phyloP scores from a whole-genome alignment of 2,329 filamentous ascomycete genomes.

The Dothiorella sarmentorum region DNA sequence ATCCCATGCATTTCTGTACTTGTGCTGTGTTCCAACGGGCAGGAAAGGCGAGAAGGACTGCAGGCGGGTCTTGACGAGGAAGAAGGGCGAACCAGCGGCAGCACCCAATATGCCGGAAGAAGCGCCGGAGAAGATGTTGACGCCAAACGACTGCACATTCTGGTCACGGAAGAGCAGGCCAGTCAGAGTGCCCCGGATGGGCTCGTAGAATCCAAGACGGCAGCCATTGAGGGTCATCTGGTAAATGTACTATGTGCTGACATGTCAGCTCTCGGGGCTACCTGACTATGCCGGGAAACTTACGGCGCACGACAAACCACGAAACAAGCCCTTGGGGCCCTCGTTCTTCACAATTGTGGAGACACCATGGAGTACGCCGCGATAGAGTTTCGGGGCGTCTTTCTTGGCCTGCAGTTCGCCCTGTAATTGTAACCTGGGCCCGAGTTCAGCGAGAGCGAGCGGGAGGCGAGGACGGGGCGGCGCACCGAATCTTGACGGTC shows the following conservation, averaged over 20 bases:
- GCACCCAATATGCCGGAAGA: slow-evolving; percentile 86
- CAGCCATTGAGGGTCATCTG: slow-evolving; percentile 96
- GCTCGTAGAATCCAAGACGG: slow-evolving; percentile 95
- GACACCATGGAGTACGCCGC: slow-evolving; percentile 86
- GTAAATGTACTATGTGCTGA: slow-evolving; percentile 69
- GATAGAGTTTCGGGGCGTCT: slow-evolving; percentile 83
- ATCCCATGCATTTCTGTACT: slow-evolving; percentile 81
- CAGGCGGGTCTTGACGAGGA: slow-evolving; percentile 93
- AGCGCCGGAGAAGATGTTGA: slow-evolving; percentile 94
- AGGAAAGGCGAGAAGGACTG: slow-evolving; percentile 91
- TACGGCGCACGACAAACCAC: slow-evolving; percentile 81
- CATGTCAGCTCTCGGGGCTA: slow-evolving; percentile 19
- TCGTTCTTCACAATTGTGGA: slow-evolving; percentile 88
- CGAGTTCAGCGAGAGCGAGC: slow-evolving; percentile 22
- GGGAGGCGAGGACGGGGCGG: slow-evolving; percentile 17
- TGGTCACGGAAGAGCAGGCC: slow-evolving; percentile 67
- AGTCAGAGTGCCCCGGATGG: slow-evolving; percentile 72
- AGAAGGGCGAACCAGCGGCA: slow-evolving; percentile 91
- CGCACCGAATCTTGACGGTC: slow-evolving; percentile 94
- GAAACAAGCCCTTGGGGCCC: slow-evolving; percentile 78
- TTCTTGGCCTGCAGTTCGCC: slow-evolving; percentile 88
- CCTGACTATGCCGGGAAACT: slow-evolving; percentile 20
- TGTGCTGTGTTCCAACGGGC: slow-evolving; percentile 94
- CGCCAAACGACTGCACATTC: slow-evolving; percentile 74
- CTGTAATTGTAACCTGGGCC: slow-evolving; percentile 80